A percentile compares a stretch with the other conserved stretches of the same genome.
Evolutionary conservation across 2,329 filamentous ascomycete genomes (phyloP).

Genomic region (Curvularia hawaiiensis): DNA sequence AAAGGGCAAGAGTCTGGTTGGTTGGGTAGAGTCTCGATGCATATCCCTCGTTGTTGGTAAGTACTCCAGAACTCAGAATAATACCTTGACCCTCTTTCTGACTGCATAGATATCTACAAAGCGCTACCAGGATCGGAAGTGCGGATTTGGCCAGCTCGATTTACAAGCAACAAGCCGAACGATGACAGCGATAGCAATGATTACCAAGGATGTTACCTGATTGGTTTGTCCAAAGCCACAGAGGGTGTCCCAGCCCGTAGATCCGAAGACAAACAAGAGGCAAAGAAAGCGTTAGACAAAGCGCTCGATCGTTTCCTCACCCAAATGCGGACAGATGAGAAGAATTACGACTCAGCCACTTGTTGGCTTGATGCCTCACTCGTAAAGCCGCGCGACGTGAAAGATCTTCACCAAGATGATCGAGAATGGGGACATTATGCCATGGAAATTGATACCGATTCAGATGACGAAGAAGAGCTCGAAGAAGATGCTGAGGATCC

Average conservation of each 20-base stretch:
- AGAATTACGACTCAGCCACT: slow-evolving; percentile 42
- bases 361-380: slow-evolving; percentile 46
- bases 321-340: slow-evolving; percentile 42
- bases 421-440: slow-evolving; percentile 58
- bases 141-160: slow-evolving; percentile 68
- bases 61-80: slow-evolving; percentile 21
- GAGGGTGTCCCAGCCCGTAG: background rate
- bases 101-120: slow-evolving; percentile 59
- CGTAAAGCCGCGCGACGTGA: slow-evolving; percentile 43
- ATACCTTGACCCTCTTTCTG: background rate
- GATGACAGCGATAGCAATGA: slow-evolving; percentile 45
- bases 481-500: slow-evolving; percentile 21
- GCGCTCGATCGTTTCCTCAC: slow-evolving; percentile 43
- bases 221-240: slow-evolving; percentile 55
- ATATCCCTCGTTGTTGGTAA: slow-evolving; percentile 63
- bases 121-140: slow-evolving; percentile 58
- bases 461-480: slow-evolving; percentile 39
- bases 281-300: slow-evolving; percentile 52
- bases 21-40: slow-evolving; percentile 68
- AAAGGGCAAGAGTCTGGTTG: slow-evolving; percentile 62
- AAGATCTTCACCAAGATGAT: slow-evolving; percentile 52
- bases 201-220: slow-evolving; percentile 66
- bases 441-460: slow-evolving; percentile 49
- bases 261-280: slow-evolving; percentile 50
- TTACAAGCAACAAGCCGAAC: slow-evolving; percentile 44